Conservation (phyloP, 176 grass and related monocot genomes). For the Oropetium thomaeum region DNA sequence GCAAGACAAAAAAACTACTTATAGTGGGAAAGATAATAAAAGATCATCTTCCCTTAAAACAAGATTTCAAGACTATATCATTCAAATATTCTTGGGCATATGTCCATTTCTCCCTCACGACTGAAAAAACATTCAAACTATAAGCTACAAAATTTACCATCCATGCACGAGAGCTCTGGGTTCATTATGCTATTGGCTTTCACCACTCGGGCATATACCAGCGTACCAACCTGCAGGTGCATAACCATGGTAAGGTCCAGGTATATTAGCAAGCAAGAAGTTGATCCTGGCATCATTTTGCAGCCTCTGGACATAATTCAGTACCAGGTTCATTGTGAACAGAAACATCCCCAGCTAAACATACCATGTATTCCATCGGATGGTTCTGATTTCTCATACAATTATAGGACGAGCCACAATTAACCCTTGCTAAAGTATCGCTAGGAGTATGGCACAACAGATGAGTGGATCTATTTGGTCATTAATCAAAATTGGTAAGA, state of each 20-base stretch:
- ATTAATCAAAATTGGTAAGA: not conserved
- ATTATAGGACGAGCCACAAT: not conserved
- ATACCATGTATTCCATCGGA: not conserved
- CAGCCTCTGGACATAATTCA: not conserved
- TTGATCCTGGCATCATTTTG: not conserved
- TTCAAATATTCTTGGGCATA: not conserved
- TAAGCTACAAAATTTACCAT: slow-evolving; percentile 57
- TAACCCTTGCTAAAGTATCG: not conserved
- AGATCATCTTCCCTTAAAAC: not conserved
- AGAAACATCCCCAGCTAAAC: slow-evolving; percentile 2
- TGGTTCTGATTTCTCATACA: not conserved
- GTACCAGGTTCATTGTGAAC: not conserved
- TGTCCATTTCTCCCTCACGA: not conserved
- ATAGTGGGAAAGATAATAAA: not conserved
- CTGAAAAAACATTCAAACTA: not conserved
- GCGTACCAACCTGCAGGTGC: slow-evolving; percentile 71
- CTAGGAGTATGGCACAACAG: not conserved
- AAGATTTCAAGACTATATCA: no score
- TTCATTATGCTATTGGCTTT: slow-evolving; percentile 94
- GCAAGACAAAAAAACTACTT: not conserved
- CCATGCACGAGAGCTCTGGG: slow-evolving; percentile 94
- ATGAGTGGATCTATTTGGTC: not conserved
- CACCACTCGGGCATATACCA: slow-evolving; percentile 88
- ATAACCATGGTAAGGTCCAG: slow-evolving; percentile 4
- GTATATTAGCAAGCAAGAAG: slow-evolving; percentile 19